phyloP scores from a whole-genome alignment of 176 grass and related monocot species.

The Eragrostis curvula region DNA sequence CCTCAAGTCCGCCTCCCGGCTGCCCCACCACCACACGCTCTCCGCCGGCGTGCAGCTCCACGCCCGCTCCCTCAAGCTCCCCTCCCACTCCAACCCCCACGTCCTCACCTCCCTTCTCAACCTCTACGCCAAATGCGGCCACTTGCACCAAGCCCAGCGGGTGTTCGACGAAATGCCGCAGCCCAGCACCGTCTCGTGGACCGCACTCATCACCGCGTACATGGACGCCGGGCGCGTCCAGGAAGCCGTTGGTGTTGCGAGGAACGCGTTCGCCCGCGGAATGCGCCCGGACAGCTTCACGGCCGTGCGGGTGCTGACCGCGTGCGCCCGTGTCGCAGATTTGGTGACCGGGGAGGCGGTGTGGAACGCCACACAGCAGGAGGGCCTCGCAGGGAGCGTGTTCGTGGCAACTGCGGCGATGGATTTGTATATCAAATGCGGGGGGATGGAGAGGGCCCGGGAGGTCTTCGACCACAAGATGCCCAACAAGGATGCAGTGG shows the following conservation, averaged over 20 bases:
- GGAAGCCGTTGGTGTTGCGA: constrained; percentile 28
- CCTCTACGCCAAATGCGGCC: constrained; percentile 58
- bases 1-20: constrained; percentile 66
- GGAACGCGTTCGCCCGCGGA: constrained; percentile 30
- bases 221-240: constrained; percentile 30
- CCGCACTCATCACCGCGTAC: constrained; percentile 68
- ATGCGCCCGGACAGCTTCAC: constrained; percentile 61
- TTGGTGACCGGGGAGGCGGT: constrained; percentile 45
- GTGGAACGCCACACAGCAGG: constrained; percentile 31
- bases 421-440: constrained; percentile 67
- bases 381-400: constrained; percentile 34
- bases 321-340: constrained; percentile 54
- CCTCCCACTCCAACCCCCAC: constrained; percentile 45
- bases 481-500: constrained; percentile 54
- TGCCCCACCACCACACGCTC: constrained; percentile 23
- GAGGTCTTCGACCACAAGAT: constrained; percentile 55
- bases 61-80: constrained; percentile 54
- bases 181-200: constrained; percentile 63
- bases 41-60: constrained; percentile 50
- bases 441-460: constrained; percentile 55
- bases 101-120: constrained; percentile 64
- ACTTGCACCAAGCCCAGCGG: constrained; percentile 6
- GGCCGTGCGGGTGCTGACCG: constrained; percentile 50
- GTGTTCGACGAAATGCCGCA: constrained; percentile 71
- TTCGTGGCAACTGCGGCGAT: constrained; percentile 60